Base-by-base conservation (phyloP, 2,329 filamentous ascomycete genomes). In the Botrytis hyacinthi region DNA sequence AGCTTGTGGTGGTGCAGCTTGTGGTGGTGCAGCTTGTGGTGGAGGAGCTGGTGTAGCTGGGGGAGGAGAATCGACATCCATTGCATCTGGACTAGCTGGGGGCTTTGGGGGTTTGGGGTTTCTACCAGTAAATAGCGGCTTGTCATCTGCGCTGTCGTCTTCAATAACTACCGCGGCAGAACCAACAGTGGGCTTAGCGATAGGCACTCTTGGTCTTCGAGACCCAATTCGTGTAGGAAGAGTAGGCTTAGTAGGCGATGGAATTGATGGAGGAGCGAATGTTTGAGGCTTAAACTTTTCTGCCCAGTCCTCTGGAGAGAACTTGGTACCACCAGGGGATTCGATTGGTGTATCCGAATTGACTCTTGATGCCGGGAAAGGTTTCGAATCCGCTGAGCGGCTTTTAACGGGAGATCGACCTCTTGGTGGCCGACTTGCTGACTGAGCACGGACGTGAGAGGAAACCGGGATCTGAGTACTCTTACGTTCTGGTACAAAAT, bases 61-160 rank as follows among this genome's bases (percentile, higher is more conserved):
- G 66, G 78, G 70, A 66, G 88, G 87, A 7, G 87, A 85, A 77
- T 91, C 89, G 69, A 91, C 90, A 76, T 91, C 89, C 89, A 91
- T 91, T 22, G 89, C 88, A 73, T 86, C 87, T 4, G 88, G 87
- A 75, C 86, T 89, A 44, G 46, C 59, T 12, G 72, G 51, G 29
- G 74, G 54, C 29, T 69, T 59, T 65, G 73, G 44, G 16, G 66
- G 65, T 12, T 67, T 71, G 35, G 73, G 51, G 48, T 46, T 51
- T 84, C 84, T 18, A 80, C 80, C 73, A 35, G 60, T 76, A 62
- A 80, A 81, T 3, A 78, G 71, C 40, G 78, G 76, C 14, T 79
- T 79, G 22, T 76, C 77, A 70, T 80, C 78, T 46, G 78, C 77
- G 42, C 78, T 76, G 54, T 78, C 77, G 35, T 78, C 76, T 62